Conservation (phyloP, 148 eudicot genomes). For the Suaeda aralocaspica region DNA sequence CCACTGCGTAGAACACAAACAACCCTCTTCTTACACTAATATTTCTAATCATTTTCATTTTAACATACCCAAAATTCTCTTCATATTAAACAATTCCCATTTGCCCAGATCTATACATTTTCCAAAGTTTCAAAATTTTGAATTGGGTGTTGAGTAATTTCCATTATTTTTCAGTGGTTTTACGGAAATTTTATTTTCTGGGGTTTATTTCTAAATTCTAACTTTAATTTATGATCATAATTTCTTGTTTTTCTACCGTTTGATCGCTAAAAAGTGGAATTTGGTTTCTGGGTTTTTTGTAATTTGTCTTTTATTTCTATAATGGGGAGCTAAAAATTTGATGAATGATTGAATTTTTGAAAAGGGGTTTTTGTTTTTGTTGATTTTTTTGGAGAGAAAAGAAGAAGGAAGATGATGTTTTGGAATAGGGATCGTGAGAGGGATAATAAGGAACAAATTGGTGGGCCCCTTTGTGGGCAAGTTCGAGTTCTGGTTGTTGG, state of each 20-base stretch:
- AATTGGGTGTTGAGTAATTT: constrained; percentile 1
- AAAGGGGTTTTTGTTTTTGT: constrained; percentile 3
- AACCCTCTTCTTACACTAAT: too few relatives aligned
- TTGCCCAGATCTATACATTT: too few relatives aligned
- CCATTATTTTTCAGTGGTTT: not conserved
- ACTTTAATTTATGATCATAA: not conserved
- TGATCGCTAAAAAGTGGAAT: not conserved
- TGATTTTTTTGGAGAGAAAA: not conserved
- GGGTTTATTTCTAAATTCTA: not conserved
- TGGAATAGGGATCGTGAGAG: constrained; percentile 71
- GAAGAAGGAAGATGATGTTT: constrained; percentile 48
- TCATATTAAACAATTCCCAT: too few relatives aligned
- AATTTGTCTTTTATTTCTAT: not conserved
- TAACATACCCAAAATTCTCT: too few relatives aligned
- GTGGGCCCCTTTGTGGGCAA: constrained; percentile 77
- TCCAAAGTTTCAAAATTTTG: too few relatives aligned
- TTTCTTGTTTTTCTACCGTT: not conserved
- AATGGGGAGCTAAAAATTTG: constrained; percentile 15
- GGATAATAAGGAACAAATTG: constrained; percentile 56
- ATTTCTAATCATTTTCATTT: too few relatives aligned
- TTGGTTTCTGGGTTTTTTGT: not conserved
- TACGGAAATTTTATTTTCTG: not conserved
- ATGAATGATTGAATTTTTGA: not conserved
- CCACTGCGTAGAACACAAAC: too few relatives aligned
- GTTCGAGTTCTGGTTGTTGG: constrained; percentile 90